These are phyloP conservation scores for Wickerhamiella qilinensis DNA, from an alignment of 805 yeast species.

Conservation along the genomic window DNA sequence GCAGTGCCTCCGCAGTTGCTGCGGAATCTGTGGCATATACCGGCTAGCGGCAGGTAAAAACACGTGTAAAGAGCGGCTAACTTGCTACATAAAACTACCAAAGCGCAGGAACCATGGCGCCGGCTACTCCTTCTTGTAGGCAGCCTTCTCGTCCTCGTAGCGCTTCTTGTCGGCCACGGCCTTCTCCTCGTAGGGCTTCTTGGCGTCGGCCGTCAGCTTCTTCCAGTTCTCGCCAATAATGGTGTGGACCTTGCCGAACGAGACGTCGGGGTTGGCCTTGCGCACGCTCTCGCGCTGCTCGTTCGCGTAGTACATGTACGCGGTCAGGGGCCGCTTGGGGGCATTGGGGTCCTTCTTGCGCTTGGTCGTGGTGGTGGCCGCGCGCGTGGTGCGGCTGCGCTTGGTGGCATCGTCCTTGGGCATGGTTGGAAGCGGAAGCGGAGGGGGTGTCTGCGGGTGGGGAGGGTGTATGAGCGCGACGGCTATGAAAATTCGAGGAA, in stretches of 20 bases:
- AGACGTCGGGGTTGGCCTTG: slow-evolving; percentile 90
- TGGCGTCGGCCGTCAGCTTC: slow-evolving; percentile 67
- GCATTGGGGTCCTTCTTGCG: slow-evolving; percentile 51
- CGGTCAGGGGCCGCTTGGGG: slow-evolving; percentile 95
- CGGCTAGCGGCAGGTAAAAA: too few relatives aligned
- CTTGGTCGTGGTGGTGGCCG: slow-evolving; percentile 10
- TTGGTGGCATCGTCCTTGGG: slow-evolving; percentile 11
- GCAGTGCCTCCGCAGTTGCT: too few relatives aligned
- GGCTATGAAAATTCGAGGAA: background rate
- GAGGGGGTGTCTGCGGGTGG: too few relatives aligned
- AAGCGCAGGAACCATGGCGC: too few relatives aligned
- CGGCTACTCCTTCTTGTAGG: slow-evolving; percentile 22
- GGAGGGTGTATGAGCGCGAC: too few relatives aligned
- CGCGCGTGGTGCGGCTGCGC: slow-evolving; percentile 9
- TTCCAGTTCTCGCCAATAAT: slow-evolving; percentile 94
- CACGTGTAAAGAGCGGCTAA: too few relatives aligned
- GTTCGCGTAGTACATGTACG: slow-evolving; percentile 97
- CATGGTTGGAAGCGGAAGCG: slow-evolving; percentile 6
- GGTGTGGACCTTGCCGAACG: slow-evolving; percentile 89
- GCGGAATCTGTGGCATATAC: too few relatives aligned
- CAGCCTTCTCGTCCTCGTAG: slow-evolving; percentile 91
- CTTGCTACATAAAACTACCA: too few relatives aligned
- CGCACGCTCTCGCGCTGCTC: slow-evolving; percentile 93
- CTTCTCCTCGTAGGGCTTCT: slow-evolving; percentile 78
- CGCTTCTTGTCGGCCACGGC: slow-evolving; percentile 96